phyloP scores from a whole-genome alignment of 208 protist genomes.

The Trypanosomatidae sp. region DNA sequence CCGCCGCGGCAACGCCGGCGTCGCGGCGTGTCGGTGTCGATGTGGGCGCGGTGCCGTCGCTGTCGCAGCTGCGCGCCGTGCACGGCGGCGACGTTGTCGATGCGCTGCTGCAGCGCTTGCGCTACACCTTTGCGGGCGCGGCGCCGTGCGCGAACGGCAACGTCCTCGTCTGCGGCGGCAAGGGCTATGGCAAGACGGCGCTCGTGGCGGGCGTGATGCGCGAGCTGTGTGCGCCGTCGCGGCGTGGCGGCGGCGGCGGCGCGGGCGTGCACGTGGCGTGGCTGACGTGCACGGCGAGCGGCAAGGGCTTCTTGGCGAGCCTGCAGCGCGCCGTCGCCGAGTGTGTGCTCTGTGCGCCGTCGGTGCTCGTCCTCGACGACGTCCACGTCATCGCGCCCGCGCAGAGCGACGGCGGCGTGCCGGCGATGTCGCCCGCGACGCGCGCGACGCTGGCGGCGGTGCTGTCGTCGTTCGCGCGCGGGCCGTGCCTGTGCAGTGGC shows the following conservation, averaged over 20 bases:
- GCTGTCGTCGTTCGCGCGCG: conserved; percentile 28
- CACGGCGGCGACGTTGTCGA: conserved; percentile 26
- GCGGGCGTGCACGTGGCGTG: conserved; percentile 29
- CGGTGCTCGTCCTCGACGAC: conserved; percentile 77
- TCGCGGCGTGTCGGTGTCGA: background rate
- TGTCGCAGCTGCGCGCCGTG: conserved; percentile 25
- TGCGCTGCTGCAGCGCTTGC: conserved; percentile 32
- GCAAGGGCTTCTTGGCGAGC: conserved; percentile 19
- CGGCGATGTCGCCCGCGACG: conserved; percentile 43
- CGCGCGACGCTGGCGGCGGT: conserved; percentile 36
- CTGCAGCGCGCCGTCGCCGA: conserved; percentile 36
- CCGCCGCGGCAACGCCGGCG: background rate
- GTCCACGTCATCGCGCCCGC: conserved; percentile 64
- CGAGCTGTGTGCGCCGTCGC: conserved; percentile 3
- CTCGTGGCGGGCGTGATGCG: conserved; percentile 30
- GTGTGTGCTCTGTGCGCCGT: conserved; percentile 61
- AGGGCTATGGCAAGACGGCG: conserved; percentile 74
- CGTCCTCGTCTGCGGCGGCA: conserved; percentile 69
- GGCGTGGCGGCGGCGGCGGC: background rate
- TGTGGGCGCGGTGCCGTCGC: conserved; percentile 2
- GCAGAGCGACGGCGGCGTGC: conserved; percentile 56
- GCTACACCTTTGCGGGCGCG: conserved; percentile 14
- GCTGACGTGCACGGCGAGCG: conserved; percentile 38
- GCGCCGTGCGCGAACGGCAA: no score
- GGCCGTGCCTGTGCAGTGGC: conserved; percentile 10